A percentile compares a stretch with the other conserved stretches of the same genome.
phyloP scores from a whole-genome alignment of 2,329 filamentous ascomycete genomes.

The Fusarium circinatum region DNA sequence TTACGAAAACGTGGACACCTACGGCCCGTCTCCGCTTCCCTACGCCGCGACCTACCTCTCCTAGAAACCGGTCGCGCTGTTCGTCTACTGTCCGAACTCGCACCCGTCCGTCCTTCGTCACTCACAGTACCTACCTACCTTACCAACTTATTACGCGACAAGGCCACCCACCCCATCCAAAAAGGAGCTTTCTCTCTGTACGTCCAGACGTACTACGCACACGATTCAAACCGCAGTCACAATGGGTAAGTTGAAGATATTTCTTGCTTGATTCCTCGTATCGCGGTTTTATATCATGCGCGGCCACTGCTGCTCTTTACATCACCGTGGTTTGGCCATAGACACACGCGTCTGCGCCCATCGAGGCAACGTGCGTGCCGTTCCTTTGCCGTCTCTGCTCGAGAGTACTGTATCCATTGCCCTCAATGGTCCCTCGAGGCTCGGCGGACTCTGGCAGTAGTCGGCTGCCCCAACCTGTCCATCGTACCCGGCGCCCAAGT shows the following conservation, averaged over 20 bases:
- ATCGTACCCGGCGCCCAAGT: constrained; percentile 28
- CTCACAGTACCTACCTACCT: constrained; percentile 26
- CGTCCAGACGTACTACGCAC: constrained; percentile 33
- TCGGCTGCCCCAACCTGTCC: constrained; percentile 29
- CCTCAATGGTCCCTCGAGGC: constrained; percentile 22
- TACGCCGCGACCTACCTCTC: constrained; percentile 38
- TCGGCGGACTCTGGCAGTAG: constrained; percentile 31
- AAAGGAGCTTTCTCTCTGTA: constrained; percentile 40
- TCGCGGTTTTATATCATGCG: not conserved
- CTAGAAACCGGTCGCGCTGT: constrained; percentile 37
- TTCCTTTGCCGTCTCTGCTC: constrained; percentile 18
- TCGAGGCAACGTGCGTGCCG: constrained; percentile 32
- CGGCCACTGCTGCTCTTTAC: constrained; percentile 4
- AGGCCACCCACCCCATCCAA: constrained; percentile 41
- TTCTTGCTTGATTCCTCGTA: constrained; percentile 33
- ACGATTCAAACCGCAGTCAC: constrained; percentile 35
- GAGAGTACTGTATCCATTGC: constrained; percentile 15
- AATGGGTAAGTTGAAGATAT: constrained; percentile 45
- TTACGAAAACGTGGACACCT: constrained; percentile 41
- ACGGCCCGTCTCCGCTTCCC: constrained; percentile 43
- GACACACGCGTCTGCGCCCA: constrained; percentile 36
- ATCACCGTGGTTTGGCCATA: constrained; percentile 10
- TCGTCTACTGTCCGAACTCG: constrained; percentile 32
- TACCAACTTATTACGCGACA: constrained; percentile 39
- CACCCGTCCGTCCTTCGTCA: constrained; percentile 42